phyloP scores from a whole-genome alignment of 2,329 filamentous ascomycete genomes.

The Corynespora cassiicola region DNA sequence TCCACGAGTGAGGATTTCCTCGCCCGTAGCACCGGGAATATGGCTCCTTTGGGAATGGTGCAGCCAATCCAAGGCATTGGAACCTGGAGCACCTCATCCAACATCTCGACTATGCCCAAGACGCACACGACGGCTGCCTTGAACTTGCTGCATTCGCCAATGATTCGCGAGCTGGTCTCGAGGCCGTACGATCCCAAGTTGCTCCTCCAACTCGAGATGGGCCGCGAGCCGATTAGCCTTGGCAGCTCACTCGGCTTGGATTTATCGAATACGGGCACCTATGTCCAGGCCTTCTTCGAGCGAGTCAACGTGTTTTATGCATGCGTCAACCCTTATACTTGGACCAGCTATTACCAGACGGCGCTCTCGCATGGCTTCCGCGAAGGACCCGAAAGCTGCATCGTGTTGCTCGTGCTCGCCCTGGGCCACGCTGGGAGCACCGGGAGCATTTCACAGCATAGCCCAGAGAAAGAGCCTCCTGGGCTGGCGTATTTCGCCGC shows the following conservation, averaged over 20 bases:
- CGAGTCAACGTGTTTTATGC: constrained; percentile 86
- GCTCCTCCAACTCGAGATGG: constrained; percentile 82
- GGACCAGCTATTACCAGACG: constrained; percentile 76
- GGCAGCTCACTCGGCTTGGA: constrained; percentile 68
- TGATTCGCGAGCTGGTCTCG: constrained; percentile 79
- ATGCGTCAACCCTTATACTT: constrained; percentile 82
- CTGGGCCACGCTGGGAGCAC: constrained; percentile 77
- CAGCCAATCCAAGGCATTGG: constrained; percentile 65
- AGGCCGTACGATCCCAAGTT: constrained; percentile 81
- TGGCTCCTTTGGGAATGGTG: constrained; percentile 44
- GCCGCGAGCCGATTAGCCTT: constrained; percentile 73
- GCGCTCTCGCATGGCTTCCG: constrained; percentile 78
- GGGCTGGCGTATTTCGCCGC: constrained; percentile 81
- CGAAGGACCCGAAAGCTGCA: constrained; percentile 81
- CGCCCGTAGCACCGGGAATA: constrained; percentile 44
- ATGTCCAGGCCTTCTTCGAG: constrained; percentile 81
- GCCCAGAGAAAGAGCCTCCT: constrained; percentile 73
- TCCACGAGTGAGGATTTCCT: constrained; percentile 54
- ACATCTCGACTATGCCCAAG: constrained; percentile 87
- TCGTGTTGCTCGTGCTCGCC: constrained; percentile 78
- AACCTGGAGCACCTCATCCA: constrained; percentile 70
- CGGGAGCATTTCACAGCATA: constrained; percentile 77
- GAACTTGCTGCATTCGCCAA: constrained; percentile 79
- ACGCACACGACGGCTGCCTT: constrained; percentile 81
- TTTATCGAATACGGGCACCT: constrained; percentile 74